Conservation (phyloP, 2,329 filamentous ascomycete species). For the Colletotrichum abscissum region DNA sequence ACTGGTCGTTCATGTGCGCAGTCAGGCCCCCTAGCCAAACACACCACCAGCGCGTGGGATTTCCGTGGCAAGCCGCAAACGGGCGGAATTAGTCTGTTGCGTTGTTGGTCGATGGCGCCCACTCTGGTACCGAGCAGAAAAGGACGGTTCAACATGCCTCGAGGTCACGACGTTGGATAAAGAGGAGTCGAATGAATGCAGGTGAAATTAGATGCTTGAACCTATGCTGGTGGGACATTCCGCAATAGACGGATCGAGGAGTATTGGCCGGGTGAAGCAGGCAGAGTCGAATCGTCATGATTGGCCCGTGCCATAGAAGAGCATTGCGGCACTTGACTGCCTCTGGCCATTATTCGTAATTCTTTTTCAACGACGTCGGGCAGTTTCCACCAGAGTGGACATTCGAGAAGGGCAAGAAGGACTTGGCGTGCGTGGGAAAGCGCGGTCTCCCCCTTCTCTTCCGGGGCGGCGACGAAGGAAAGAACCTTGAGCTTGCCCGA, state of each 20-base stretch:
- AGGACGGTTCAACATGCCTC: neutral
- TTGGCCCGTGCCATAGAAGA: slow-evolving; percentile 14
- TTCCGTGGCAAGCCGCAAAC: no score
- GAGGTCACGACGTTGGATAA: neutral
- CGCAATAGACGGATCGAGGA: neutral
- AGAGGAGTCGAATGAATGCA: neutral
- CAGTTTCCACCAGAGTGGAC: slow-evolving; percentile 33
- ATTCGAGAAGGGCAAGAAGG: neutral
- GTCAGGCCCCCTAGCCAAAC: slow-evolving; percentile 12
- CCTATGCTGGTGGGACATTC: neutral
- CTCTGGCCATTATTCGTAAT: slow-evolving; percentile 35
- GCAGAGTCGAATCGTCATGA: slow-evolving; percentile 28
- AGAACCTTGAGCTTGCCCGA: neutral
- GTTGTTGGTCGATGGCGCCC: no score
- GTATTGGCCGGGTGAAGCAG: slow-evolving; percentile 24
- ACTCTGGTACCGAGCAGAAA: neutral
- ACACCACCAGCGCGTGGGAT: neutral
- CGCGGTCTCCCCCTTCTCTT: neutral
- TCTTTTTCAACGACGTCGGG: slow-evolving; percentile 18
- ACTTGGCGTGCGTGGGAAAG: slow-evolving; percentile 10
- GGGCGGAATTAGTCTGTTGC: no score
- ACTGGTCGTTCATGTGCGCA: neutral
- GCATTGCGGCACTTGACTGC: slow-evolving; percentile 2
- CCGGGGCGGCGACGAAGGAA: neutral
- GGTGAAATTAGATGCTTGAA: slow-evolving; percentile 6